These are phyloP conservation scores for Eucalyptus virginea DNA, from an alignment of 345 rosid genomes.

Conservation along the genomic window DNA sequence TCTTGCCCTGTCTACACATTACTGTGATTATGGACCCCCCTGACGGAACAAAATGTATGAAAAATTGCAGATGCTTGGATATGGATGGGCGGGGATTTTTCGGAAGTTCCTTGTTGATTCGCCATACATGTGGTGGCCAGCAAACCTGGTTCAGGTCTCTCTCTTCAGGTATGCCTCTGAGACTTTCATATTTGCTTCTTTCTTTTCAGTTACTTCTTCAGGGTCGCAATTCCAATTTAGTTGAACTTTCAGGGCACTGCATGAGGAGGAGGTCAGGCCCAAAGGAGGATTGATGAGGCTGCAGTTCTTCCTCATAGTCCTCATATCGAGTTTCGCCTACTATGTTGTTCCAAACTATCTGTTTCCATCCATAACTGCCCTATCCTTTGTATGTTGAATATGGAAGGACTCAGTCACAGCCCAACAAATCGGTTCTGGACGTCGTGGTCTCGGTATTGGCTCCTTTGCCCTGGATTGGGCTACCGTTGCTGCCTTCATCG, in stretches of 20 bases:
- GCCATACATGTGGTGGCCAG: slow-evolving; percentile 39
- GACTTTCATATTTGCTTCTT: not conserved
- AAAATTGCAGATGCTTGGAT: slow-evolving; percentile 8
- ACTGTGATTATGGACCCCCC: not conserved
- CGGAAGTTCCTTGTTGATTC: slow-evolving; percentile 33
- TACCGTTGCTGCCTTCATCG: slow-evolving; percentile 16
- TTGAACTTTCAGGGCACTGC: slow-evolving; percentile 24
- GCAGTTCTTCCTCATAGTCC: slow-evolving; percentile 41
- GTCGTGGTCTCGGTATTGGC: slow-evolving; percentile 26
- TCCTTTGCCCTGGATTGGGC: slow-evolving; percentile 29
- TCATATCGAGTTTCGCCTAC: slow-evolving; percentile 31
- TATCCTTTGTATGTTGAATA: slow-evolving; percentile 33
- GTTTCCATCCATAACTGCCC: slow-evolving; percentile 23
- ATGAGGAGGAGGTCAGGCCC: slow-evolving; percentile 25
- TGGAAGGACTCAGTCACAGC: slow-evolving; percentile 32
- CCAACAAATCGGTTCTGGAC: slow-evolving; percentile 31
- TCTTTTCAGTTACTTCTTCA: not conserved
- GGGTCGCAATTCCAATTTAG: not conserved
- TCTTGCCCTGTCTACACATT: not conserved
- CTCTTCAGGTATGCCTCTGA: slow-evolving; percentile 17
- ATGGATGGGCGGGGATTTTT: slow-evolving; percentile 35
- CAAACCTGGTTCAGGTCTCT: slow-evolving; percentile 41
- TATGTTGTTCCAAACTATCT: slow-evolving; percentile 34
- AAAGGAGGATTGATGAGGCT: slow-evolving; percentile 35
- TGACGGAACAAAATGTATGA: not conserved